Evolutionary conservation across 1,284 basidiomycete species (phyloP), one percentile per base, ranked within the genome.

Genomic region (Ceratorhiza oryzae-sativae): DNA sequence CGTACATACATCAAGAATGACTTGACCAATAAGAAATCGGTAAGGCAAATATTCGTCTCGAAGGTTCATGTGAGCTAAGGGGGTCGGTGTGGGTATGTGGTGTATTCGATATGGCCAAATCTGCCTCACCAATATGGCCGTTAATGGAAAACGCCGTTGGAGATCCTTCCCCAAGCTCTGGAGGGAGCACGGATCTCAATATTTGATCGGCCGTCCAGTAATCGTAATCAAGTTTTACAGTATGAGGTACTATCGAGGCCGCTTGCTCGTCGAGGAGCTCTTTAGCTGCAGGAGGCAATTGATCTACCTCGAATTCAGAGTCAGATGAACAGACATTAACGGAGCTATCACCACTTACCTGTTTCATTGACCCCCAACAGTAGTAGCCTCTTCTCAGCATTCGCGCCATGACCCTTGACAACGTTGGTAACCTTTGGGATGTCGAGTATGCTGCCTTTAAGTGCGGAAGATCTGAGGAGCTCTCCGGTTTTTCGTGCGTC

Each of bases 131-230:
- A 70, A 99, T 90, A 80, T 99, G 97, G 0, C 97, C 97, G 0
- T 90, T 92, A 71, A 88, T 86, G 10, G 97, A 91, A 81, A 95
- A 99, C 0, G 94, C 92, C 0, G 89, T 88, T 0, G 97, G 97
- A 1, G 93, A 88, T 48, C 90, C 91, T 59, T 91, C 88, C 23
- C 87, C 84, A 1, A 95, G 83, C 20, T 89, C 84, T 73, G 89
- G 84, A 0, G 95, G 95, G 13, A 98, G 83, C 55, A 95, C 85
- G 5, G 90, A 84, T 68, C 90, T 85, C 8, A 98, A 81, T 55
- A 97, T 90, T 59, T 97, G 91, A 77, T 93, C 95, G 95, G 91
- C 86, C 3, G 85, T 89, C 94, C 94, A 97, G 79, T 93, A 90
- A 77, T 91, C 85, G 78, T 97, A 97, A 72, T 87, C 85, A 25